phyloP scores from a whole-genome alignment of 2,329 filamentous ascomycete species.

The Ceratocystiopsis minuta region DNA sequence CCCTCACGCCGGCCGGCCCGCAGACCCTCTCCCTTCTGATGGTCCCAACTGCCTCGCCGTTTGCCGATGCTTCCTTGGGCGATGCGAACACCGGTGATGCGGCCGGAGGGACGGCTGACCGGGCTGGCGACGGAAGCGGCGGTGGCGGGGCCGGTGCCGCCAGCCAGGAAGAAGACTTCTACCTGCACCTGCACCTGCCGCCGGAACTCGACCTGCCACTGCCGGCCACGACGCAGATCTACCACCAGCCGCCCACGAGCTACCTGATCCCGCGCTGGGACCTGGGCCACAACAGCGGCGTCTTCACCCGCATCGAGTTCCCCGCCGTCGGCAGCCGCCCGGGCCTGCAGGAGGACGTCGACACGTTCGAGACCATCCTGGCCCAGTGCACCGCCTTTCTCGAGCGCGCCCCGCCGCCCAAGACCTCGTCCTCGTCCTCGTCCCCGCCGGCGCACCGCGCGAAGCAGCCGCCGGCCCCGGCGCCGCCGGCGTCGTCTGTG shows the following conservation, averaged over 20 bases:
- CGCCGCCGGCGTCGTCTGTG: background rate
- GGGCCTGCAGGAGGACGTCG: constrained; percentile 74
- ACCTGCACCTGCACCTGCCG: constrained; percentile 84
- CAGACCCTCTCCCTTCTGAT: constrained; percentile 88
- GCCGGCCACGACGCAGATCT: constrained; percentile 91
- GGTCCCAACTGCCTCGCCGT: constrained; percentile 76
- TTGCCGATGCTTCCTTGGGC: constrained; percentile 35
- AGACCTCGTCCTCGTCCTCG: constrained; percentile 13
- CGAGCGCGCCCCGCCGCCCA: constrained; percentile 56
- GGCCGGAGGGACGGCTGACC: background rate
- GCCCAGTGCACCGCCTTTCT: constrained; percentile 92
- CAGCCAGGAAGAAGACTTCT: constrained; percentile 69
- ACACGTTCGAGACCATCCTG: constrained; percentile 89
- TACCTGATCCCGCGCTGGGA: constrained; percentile 96
- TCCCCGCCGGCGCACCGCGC: too few species aligned
- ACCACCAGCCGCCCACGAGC: constrained; percentile 80
- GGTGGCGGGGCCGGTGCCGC: background rate
- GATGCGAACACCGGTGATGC: constrained; percentile 12
- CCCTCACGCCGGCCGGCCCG: constrained; percentile 67
- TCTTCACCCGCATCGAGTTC: constrained; percentile 88
- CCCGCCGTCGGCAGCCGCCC: constrained; percentile 52
- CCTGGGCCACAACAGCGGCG: constrained; percentile 67
- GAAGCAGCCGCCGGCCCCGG: constrained; percentile 2
- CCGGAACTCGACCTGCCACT: constrained; percentile 87
- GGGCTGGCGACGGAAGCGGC: too few species aligned